Evolutionary conservation across 345 rosid genomes (phyloP), one percentile per base, ranked within the genome.

Genomic region (Heritiera littoralis): DNA sequence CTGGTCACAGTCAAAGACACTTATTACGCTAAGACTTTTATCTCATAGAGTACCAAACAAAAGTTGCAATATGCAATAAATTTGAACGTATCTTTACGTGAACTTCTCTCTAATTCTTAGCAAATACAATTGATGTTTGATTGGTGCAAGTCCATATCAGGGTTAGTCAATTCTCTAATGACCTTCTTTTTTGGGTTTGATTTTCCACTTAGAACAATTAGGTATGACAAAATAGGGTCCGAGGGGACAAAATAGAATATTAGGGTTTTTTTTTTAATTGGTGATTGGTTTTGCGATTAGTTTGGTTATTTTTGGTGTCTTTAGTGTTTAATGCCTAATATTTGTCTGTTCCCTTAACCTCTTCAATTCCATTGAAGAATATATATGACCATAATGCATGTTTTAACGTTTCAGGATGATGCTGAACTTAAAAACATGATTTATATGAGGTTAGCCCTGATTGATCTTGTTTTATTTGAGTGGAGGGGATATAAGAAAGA

Each of bases 331-430:
- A 45, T 45, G 54, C 3, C 32, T 43, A 51, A 52, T 38, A 52
- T 52, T 72, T 52, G 75, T 72, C 61, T 15, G 46, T 54, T 51
- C 46, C 75, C 23, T 72, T 72, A 49, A 30, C 75, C 52, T 51
- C 7, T 49, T 72, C 75, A 32, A 32, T 72, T 71, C n/a, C 7
- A 35, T 23, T 45, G 55, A 69, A 46, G 38, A 46, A 11, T 23
- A 41, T 41, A 35, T 35, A 20, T 20, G 68, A 64, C n/a, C 45
- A 14, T 32, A 32, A 10, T 1, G 38, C 38, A 35, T 35, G 38
- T 35, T 35, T 35, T 35, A 32, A 64, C 43, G 5, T 32, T 35
- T 64, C n/a, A 13, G 43, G 67, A 66, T 66, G 49, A 38, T 40
- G 28, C 6, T 40, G 8, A 66, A 17, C 28, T 66, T 4, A 8